Evolutionary conservation across 345 rosid species (phyloP).

Genomic region (Mercurialis annua): DNA sequence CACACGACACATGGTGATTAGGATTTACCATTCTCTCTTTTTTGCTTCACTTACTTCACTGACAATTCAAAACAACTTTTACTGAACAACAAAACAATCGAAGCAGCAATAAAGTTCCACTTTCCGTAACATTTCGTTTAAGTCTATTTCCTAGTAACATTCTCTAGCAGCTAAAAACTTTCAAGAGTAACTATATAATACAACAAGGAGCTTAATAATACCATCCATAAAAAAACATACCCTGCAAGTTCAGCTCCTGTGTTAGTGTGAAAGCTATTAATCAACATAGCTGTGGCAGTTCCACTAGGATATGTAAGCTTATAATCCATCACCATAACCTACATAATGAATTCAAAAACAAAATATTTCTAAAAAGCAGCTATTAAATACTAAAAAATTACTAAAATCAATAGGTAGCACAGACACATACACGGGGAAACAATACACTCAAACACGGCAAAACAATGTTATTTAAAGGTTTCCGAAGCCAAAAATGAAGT

Average conservation of each 20-base stretch:
- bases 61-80: neutral
- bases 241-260: conserved; percentile 92
- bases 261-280: conserved; percentile 86
- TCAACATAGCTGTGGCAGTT: conserved; percentile 92
- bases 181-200: conserved; percentile 6
- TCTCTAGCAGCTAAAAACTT: neutral
- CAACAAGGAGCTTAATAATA: neutral
- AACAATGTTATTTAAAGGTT: too few species aligned
- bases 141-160: neutral
- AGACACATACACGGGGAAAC: too few species aligned
- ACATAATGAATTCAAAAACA: neutral
- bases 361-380: neutral
- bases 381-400: neutral
- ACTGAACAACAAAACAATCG: neutral
- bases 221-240: conserved; percentile 30
- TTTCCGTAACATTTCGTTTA: neutral
- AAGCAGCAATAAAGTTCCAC: neutral
- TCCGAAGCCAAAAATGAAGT: too few species aligned
- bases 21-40: neutral
- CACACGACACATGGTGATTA: conserved; percentile 9
- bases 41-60: neutral
- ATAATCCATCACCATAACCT: conserved; percentile 88
- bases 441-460: too few species aligned
- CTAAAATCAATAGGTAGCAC: neutral
- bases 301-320: conserved; percentile 97